Percentiles rank a stretch among this genome's conserved stretches.
These are phyloP conservation scores for Pelargonium nanum DNA, from an alignment of 345 rosid species.

Conservation along the genomic window DNA sequence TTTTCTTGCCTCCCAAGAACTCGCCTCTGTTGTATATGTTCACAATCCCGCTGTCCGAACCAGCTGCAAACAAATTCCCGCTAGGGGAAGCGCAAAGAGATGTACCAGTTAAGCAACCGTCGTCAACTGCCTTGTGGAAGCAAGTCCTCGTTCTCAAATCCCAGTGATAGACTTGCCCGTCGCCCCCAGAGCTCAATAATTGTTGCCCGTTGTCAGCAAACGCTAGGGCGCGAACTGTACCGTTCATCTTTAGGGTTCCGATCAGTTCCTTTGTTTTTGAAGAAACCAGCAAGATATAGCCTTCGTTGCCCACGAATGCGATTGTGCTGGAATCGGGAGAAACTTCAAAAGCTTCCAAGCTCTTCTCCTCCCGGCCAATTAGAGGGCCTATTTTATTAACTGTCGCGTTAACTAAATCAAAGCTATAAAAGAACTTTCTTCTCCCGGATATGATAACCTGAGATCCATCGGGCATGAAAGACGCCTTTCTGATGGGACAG, in stretches of 20 bases:
- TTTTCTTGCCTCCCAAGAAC: slow-evolving; percentile 76
- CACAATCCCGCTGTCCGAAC: slow-evolving; percentile 78
- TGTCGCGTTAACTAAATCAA: slow-evolving; percentile 71
- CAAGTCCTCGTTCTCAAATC: slow-evolving; percentile 78
- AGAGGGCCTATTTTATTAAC: slow-evolving; percentile 80
- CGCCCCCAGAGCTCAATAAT: slow-evolving; percentile 79
- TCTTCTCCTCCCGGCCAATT: slow-evolving; percentile 93
- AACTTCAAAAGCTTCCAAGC: slow-evolving; percentile 82
- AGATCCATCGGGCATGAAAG: slow-evolving; percentile 79
- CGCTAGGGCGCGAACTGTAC: slow-evolving; percentile 64
- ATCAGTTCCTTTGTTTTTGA: slow-evolving; percentile 71
- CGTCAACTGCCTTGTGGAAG: slow-evolving; percentile 74
- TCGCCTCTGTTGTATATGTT: slow-evolving; percentile 72
- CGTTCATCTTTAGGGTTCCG: slow-evolving; percentile 89
- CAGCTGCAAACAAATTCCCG: slow-evolving; percentile 69
- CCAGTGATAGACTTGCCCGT: slow-evolving; percentile 85
- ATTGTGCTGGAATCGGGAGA: slow-evolving; percentile 71
- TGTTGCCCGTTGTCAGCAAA: slow-evolving; percentile 60
- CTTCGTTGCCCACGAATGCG: slow-evolving; percentile 84
- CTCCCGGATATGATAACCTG: slow-evolving; percentile 85
- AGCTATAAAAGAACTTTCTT: slow-evolving; percentile 83
- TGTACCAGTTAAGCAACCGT: slow-evolving; percentile 73
- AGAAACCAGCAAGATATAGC: slow-evolving; percentile 73
- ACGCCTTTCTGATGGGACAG: slow-evolving; percentile 69
- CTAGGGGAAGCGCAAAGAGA: slow-evolving; percentile 49